Evolutionary conservation across 192 early-diverging fungal species (phyloP).

Genomic region (Fimicolochytrium jonesii): DNA sequence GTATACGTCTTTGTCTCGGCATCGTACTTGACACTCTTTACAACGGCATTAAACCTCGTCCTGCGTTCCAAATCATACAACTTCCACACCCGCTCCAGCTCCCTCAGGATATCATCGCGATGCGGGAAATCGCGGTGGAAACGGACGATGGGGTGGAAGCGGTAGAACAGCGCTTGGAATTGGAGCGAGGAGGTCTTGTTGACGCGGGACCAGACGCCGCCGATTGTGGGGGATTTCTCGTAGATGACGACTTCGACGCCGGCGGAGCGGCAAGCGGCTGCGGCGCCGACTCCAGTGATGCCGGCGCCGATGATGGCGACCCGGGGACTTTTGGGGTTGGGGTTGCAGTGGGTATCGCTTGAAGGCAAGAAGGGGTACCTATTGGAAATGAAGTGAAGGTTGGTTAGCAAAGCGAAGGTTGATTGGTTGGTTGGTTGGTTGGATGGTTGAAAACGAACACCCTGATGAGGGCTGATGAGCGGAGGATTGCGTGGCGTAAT

Average conservation of each 20-base stretch:
- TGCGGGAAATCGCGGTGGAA: slow-evolving; percentile 8
- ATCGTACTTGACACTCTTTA: neutral
- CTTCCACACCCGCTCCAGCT: slow-evolving; percentile 1
- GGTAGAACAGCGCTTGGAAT: slow-evolving; percentile 20
- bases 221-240: slow-evolving; percentile 3
- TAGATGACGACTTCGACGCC: slow-evolving; percentile 20
- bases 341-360: neutral
- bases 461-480: too few relatives aligned
- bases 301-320: slow-evolving; percentile 19
- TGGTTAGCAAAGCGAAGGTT: too few relatives aligned
- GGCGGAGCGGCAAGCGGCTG: slow-evolving; percentile 1
- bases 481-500: too few relatives aligned
- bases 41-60: slow-evolving; percentile 12
- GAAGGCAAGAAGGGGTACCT: slow-evolving; percentile 2
- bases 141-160: slow-evolving; percentile 20
- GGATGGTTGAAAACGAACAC: too few relatives aligned
- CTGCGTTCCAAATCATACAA: slow-evolving; percentile 4
- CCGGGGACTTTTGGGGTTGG: neutral
- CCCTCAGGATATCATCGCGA: slow-evolving; percentile 13
- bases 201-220: slow-evolving; percentile 19
- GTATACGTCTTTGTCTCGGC: neutral
- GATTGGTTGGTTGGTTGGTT: too few relatives aligned
- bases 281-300: slow-evolving; percentile 10
- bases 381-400: too few relatives aligned
- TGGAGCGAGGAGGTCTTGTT: slow-evolving; percentile 23